Base-by-base conservation (phyloP, 768 basidiomycete genomes). In the Leccinum sublutescens region DNA sequence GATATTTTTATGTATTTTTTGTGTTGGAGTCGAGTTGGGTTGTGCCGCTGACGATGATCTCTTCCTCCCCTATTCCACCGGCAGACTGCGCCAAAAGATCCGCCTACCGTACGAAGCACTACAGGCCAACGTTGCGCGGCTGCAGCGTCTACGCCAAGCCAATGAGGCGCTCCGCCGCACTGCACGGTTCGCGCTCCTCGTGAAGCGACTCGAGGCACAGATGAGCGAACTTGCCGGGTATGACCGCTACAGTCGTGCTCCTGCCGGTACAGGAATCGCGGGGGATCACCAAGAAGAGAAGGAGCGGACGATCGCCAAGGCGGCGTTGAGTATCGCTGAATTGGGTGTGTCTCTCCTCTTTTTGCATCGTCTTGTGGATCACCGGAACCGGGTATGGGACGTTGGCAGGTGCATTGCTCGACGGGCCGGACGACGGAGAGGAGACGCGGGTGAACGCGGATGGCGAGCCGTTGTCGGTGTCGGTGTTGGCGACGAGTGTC, bases 271-370 rank as follows among this genome's bases (percentile, higher is more conserved):
- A 11, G 54, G 58, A 23, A 11, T 43, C 6, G 53, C 25, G 3
- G 62, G 48, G 57, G 84, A 82, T 29, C 70, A 77, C 34, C 88
- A 89, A 66, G 89, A 92, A 29, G 90, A 93, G 64, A 87, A 86
- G 71, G 95, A 97, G 68, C 81, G 96, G 9, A 84, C 84, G 15
- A 86, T 98, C 66, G 89, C 94, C 2, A 95, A 95, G 73, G 95
- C 96, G 2, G 96, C 95, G n/a, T 76, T 98, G 66, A 95, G 86
- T 40, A 86, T 98, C 9, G 93, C 95, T 1, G 96, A 99, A 72
- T 78, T 98, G 47, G 81, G 94, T 93, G 61, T 65, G 88, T 77
- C 29, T n/a, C 19, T 45, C 40, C 40, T 43, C 19, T 19, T 45
- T 45, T 45, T 21, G 2, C 19, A 2, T 45, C 43, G 10, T 19